Base-by-base conservation (phyloP, 1,284 basidiomycete genomes). In the Apiotrichum siamense region DNA sequence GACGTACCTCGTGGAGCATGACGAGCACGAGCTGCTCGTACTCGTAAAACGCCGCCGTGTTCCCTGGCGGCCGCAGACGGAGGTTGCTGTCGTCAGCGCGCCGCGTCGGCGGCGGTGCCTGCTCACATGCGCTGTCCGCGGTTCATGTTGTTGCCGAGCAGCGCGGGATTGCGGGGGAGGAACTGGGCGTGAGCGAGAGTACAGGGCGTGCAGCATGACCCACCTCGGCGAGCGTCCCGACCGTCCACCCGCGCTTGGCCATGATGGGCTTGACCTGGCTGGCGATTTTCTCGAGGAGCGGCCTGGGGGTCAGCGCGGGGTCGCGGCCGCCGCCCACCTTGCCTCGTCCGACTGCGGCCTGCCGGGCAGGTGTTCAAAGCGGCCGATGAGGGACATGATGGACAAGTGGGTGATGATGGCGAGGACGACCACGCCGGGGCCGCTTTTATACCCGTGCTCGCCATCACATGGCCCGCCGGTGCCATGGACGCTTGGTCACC, bases 251-350 rank as follows among this genome's bases (percentile, higher is more conserved):
- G 60, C 84, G 83, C 61, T 85, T 88, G 54, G 82, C 77, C 89
- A 92, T 92, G 61, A 93, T 87, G 4, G 89, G 89, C 69, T 90
- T 90, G 40, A 91, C 88, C 46, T 88, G 78, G 15, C 84, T 85
- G 0, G 87, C 86, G 27, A 87, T 78, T 59, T 81, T 80, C 66
- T 88, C 82, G 26, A 92, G 78, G 55, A 87, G 50, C 1, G 66
- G 67, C 45, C 71, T 74, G 27, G 13, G 10, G 5, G 36, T 23
- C 23, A 36, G 21, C n/a, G n/a, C n/a, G n/a, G n/a, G n/a, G n/a
- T n/a, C n/a, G 15, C 7, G 18, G 37, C 15, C 32, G 13, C n/a
- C 33, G 12, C 7, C n/a, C 33, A 70, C 72, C 64, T 63, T 7
- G 74, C 74, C 46, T 73, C 63, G 32, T 72, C 66, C 4, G 72